phyloP scores from a whole-genome alignment of 768 basidiomycete genomes.

The Gloeopeniophorella convolvens region DNA sequence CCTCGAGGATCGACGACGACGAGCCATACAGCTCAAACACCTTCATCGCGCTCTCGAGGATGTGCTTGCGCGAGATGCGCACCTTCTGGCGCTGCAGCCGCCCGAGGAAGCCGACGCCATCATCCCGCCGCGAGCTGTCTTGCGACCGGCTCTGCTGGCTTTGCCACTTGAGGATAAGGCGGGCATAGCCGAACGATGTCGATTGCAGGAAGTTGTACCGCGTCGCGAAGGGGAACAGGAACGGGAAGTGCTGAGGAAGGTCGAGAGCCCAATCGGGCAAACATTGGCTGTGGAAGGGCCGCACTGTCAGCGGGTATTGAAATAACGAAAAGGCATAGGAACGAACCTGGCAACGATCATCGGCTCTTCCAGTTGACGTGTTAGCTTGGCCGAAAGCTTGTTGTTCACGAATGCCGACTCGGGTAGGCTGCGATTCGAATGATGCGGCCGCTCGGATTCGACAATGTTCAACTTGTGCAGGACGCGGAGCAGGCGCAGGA shows the following conservation, averaged over 20 bases:
- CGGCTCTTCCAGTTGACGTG: constrained; percentile 92
- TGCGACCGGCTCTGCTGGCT: constrained; percentile 77
- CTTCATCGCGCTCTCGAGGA: constrained; percentile 93
- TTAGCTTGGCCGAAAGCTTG: constrained; percentile 96
- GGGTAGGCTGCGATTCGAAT: constrained; percentile 54
- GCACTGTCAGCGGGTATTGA: constrained; percentile 7
- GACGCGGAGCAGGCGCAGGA: constrained; percentile 83
- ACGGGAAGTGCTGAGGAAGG: constrained; percentile 93
- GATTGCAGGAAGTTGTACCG: constrained; percentile 97
- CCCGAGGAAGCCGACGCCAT: constrained; percentile 87
- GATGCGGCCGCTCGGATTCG: constrained; percentile 55
- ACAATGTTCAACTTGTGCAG: constrained; percentile 75
- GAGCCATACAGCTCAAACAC: constrained; percentile 96
- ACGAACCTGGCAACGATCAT: constrained; percentile 96
- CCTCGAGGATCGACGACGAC: constrained; percentile 88
- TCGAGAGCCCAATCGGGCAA: constrained; percentile 97
- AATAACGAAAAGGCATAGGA: not conserved
- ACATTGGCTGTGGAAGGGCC: constrained; percentile 58
- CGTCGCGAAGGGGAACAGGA: constrained; percentile 97
- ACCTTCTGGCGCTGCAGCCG: constrained; percentile 94
- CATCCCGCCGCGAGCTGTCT: constrained; percentile 77
- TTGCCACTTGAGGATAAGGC: constrained; percentile 92
- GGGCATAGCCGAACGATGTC: constrained; percentile 95
- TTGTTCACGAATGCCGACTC: constrained; percentile 94
- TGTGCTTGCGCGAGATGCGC: constrained; percentile 88